phyloP scores from a whole-genome alignment of 768 basidiomycete species.

The Kwoniella europaea region DNA sequence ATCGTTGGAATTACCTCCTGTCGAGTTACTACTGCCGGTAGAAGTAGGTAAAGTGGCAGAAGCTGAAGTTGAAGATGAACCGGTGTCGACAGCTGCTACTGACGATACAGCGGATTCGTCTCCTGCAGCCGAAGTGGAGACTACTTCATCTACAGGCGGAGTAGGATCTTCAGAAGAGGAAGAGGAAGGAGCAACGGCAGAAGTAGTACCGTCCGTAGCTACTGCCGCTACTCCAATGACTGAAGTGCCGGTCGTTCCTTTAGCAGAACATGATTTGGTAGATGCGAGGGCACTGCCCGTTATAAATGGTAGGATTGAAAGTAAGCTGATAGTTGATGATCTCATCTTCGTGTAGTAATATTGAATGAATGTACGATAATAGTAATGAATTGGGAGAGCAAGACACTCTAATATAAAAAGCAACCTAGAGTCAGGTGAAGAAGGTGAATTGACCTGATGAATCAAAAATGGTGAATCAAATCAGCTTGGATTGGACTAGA shows the following conservation, averaged over 20 bases:
- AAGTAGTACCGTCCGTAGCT: slow-evolving; percentile 6
- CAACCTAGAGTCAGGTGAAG: background rate
- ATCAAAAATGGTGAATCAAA: background rate
- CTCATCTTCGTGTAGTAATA: too few relatives aligned
- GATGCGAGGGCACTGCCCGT: background rate
- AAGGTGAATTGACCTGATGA: background rate
- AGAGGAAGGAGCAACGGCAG: background rate
- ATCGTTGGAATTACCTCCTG: background rate
- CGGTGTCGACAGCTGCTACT: background rate
- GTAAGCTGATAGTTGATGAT: background rate
- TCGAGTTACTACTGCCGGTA: background rate
- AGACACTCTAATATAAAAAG: background rate
- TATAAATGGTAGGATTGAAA: background rate
- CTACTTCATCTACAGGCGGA: background rate
- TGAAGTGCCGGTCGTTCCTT: background rate
- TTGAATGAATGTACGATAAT: background rate
- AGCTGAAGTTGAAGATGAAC: background rate
- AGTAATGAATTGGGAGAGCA: background rate
- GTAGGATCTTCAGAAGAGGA: background rate
- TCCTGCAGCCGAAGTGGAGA: background rate
- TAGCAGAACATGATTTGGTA: background rate
- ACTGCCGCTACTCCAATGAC: slow-evolving; percentile 3
- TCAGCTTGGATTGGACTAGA: background rate
- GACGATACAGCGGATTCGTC: background rate
- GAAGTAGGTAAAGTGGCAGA: background rate